Evolutionary conservation across 1,284 basidiomycete species (phyloP).

Genomic region (Cryptococcus sp.): DNA sequence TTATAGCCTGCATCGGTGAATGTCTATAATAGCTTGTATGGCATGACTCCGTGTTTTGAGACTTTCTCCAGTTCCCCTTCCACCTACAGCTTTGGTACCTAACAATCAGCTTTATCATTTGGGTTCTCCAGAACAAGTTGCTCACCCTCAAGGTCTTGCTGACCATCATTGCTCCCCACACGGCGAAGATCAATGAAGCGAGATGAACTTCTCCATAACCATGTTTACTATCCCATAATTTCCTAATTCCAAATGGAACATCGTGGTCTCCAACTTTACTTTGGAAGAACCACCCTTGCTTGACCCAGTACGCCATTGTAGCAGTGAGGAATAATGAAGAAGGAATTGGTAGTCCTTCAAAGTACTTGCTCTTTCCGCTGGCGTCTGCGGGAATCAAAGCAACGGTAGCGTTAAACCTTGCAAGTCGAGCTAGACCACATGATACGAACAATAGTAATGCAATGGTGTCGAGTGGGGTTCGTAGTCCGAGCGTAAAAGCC

Average conservation of each 20-base stretch:
- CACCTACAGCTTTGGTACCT: slow-evolving; percentile 15
- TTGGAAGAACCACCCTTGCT: slow-evolving; percentile 69
- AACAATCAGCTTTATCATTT: not conserved
- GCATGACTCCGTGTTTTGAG: not conserved
- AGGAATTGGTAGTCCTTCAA: slow-evolving; percentile 96
- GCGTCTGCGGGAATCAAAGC: slow-evolving; percentile 86
- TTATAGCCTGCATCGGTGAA: slow-evolving; percentile 4
- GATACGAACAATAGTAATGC: slow-evolving; percentile 88
- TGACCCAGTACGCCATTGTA: slow-evolving; percentile 75
- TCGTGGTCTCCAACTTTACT: slow-evolving; percentile 22
- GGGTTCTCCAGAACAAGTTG: slow-evolving; percentile 2
- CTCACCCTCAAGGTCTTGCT: slow-evolving; percentile 80
- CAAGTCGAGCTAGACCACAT: slow-evolving; percentile 90
- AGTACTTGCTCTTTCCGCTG: slow-evolving; percentile 86
- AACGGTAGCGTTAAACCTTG: slow-evolving; percentile 97
- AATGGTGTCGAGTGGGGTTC: slow-evolving; percentile 83
- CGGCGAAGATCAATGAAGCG: slow-evolving; percentile 65
- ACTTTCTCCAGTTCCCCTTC: not conserved
- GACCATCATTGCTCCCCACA: slow-evolving; percentile 91
- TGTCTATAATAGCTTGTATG: not conserved
- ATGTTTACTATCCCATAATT: slow-evolving; percentile 65
- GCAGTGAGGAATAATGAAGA: slow-evolving; percentile 78
- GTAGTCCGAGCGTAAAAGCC: slow-evolving; percentile 85
- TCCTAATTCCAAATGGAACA: slow-evolving; percentile 67
- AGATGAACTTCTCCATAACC: slow-evolving; percentile 76